Evolutionary conservation across 2,329 filamentous ascomycete species (phyloP).

Genomic region (Thielaviopsis populi): DNA sequence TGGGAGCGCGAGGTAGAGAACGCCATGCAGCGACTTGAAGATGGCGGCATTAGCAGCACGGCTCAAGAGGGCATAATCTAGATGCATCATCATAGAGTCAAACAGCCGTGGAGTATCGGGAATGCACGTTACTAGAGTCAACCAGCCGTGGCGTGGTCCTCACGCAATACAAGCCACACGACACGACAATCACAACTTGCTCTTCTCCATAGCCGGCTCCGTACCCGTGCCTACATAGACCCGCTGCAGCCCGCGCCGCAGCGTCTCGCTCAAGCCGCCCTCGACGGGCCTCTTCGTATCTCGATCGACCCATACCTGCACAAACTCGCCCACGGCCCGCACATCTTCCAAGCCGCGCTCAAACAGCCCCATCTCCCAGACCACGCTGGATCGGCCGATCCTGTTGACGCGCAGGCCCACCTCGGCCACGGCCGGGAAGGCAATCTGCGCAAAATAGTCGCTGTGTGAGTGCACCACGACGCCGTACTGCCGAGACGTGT

Average conservation of each 20-base stretch:
- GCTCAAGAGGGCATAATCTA: background rate
- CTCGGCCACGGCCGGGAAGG: conserved; percentile 70
- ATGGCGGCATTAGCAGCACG: background rate
- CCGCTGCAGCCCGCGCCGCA: conserved; percentile 45
- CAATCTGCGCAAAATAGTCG: conserved; percentile 69
- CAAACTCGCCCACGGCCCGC: conserved; percentile 71
- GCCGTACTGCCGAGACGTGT: conserved; percentile 56
- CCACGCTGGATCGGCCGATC: conserved; percentile 73
- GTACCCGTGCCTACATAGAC: conserved; percentile 28
- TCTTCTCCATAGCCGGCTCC: conserved; percentile 15
- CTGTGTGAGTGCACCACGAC: conserved; percentile 76
- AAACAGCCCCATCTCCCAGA: conserved; percentile 81
- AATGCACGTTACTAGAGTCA: too few relatives aligned
- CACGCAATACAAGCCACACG: background rate
- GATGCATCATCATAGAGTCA: background rate
- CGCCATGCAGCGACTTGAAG: conserved; percentile 56
- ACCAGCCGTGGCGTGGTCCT: too few relatives aligned
- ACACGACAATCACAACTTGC: background rate
- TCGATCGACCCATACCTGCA: conserved; percentile 79
- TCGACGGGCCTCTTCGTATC: conserved; percentile 48
- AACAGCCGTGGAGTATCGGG: background rate
- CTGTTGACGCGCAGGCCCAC: conserved; percentile 69
- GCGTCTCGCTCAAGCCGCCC: conserved; percentile 44
- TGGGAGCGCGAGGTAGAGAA: conserved; percentile 61
- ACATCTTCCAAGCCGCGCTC: conserved; percentile 56